phyloP scores from a whole-genome alignment of 1,284 basidiomycete genomes.

The Ganoderma leucocontextum region DNA sequence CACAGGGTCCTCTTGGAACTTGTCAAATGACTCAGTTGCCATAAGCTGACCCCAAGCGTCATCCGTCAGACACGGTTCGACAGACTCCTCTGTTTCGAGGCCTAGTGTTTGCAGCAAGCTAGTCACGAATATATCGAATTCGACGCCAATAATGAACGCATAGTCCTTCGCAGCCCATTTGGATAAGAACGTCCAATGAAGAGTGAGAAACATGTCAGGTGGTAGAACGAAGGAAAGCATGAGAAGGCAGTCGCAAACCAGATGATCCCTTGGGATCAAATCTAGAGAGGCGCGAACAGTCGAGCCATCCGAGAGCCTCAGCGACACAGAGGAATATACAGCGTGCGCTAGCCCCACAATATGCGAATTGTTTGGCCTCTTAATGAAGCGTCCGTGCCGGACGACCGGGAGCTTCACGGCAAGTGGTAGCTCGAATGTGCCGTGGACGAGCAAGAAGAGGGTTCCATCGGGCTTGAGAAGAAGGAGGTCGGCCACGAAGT shows the following conservation, averaged over 20 bases:
- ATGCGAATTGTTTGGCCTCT: conserved; percentile 11
- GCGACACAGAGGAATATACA: conserved; percentile 38
- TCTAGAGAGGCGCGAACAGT: conserved; percentile 37
- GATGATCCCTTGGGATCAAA: conserved; percentile 40
- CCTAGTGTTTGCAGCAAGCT: conserved; percentile 62
- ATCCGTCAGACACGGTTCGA: conserved; percentile 7
- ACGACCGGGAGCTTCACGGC: conserved; percentile 26
- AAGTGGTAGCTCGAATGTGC: conserved; percentile 55
- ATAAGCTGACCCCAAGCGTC: conserved; percentile 46
- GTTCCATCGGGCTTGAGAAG: conserved; percentile 62
- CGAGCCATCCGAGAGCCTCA: conserved; percentile 35
- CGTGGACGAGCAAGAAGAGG: conserved; percentile 68
- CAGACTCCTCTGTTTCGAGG: conserved; percentile 39
- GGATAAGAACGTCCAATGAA: conserved; percentile 67
- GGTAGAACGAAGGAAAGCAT: conserved; percentile 69
- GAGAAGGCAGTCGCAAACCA: conserved; percentile 68
- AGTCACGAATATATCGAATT: conserved; percentile 62
- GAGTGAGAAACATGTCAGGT: conserved; percentile 56
- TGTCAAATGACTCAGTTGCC: conserved; percentile 48
- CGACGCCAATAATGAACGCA: conserved; percentile 51
- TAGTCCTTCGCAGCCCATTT: conserved; percentile 58
- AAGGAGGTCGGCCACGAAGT: conserved; percentile 72
- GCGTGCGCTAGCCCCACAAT: conserved; percentile 36
- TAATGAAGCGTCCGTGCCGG: conserved; percentile 1
- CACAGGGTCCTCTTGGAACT: conserved; percentile 66